Evolutionary conservation across 2,329 filamentous ascomycete species (phyloP).

Genomic region (Botryotinia calthae): DNA sequence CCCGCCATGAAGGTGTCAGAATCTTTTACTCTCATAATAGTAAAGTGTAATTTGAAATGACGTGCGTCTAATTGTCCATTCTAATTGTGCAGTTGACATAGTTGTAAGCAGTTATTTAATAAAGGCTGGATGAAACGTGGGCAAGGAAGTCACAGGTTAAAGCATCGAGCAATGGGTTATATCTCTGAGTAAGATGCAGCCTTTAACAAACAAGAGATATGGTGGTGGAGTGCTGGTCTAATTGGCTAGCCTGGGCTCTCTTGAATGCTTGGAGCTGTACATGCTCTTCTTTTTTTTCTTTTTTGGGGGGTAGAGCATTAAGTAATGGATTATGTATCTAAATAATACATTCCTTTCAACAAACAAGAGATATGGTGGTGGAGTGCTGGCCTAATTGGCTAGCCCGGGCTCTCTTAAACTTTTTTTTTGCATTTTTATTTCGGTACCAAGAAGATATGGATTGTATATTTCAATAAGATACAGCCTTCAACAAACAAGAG

Average conservation of each 20-base stretch:
- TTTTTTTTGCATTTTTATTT: no score
- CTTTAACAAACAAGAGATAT: background rate
- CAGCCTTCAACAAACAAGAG: background rate
- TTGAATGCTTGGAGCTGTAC: background rate
- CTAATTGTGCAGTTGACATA: no score
- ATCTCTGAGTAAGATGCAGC: background rate
- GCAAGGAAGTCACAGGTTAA: background rate
- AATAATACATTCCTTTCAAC: background rate
- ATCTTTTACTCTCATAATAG: background rate
- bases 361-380: conserved; percentile 4
- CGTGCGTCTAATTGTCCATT: no score
- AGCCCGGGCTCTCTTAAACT: background rate
- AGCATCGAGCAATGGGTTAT: background rate
- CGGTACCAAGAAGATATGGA: no score
- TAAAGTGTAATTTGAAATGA: rapidly evolving
- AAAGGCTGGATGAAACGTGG: no score
- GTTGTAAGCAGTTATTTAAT: no score
- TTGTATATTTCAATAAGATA: rapidly evolving
- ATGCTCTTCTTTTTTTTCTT: background rate
- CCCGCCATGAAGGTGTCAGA: rapidly evolving
- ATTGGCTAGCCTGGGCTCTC: background rate
- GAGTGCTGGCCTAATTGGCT: background rate
- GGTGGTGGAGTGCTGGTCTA: conserved; percentile 4
- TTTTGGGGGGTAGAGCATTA: background rate
- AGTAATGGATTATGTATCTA: background rate